phyloP scores from a whole-genome alignment of 148 eudicot genomes.

The Vaccinium macrocarpon region DNA sequence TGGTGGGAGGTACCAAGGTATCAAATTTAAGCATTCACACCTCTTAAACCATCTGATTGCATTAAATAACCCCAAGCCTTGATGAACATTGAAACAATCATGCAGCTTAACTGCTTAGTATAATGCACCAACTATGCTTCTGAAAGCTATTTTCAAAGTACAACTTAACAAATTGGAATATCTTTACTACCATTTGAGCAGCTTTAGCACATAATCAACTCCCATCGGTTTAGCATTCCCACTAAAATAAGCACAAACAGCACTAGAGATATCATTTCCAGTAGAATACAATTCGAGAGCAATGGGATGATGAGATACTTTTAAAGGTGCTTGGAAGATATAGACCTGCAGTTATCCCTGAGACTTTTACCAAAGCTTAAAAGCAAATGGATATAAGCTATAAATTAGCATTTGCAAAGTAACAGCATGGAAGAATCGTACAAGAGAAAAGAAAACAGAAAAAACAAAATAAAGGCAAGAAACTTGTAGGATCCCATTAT shows the following conservation, averaged over 20 bases:
- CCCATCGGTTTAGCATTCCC: neutral
- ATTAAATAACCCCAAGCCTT: neutral
- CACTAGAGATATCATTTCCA: neutral
- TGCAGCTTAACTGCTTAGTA: neutral
- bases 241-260: neutral
- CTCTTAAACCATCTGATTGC: neutral
- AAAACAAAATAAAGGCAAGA: neutral
- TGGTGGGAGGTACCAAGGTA: neutral
- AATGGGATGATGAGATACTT: neutral
- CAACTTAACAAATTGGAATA: neutral
- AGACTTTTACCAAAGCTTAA: neutral
- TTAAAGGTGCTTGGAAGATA: neutral
- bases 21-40: neutral
- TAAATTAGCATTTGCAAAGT: neutral
- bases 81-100: neutral
- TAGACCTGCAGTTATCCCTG: neutral
- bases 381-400: neutral
- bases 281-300: neutral
- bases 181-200: neutral
- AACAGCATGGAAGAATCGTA: neutral
- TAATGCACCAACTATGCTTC: neutral
- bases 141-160: neutral
- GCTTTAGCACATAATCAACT: neutral
- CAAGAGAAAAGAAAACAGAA: neutral
- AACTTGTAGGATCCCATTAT: neutral